Conservation (phyloP, 129 eudicot genomes). For the Artemisia annua region DNA sequence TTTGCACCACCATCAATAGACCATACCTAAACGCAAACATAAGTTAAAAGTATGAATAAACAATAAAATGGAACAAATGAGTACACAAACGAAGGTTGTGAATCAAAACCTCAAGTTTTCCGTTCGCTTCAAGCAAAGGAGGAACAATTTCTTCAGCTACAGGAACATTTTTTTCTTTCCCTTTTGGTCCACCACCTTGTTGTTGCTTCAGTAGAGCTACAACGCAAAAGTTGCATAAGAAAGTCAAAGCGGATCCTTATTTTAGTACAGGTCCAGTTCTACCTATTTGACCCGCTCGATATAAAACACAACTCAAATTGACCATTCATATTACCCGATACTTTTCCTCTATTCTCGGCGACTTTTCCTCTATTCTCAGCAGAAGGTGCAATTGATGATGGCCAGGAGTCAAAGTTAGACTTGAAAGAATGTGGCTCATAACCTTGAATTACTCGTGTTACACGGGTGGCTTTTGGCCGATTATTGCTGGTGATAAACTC, state of each 20-base stretch:
- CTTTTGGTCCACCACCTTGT: slow-evolving; percentile 87
- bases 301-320: background rate
- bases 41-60: background rate
- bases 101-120: slow-evolving; percentile 76
- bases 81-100: background rate
- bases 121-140: slow-evolving; percentile 87
- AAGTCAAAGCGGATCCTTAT: background rate
- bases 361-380: slow-evolving; percentile 96
- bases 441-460: slow-evolving; percentile 92
- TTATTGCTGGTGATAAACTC: slow-evolving; percentile 70
- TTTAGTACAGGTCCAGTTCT: background rate
- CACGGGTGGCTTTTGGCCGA: slow-evolving; percentile 88
- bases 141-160: slow-evolving; percentile 83
- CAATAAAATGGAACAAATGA: background rate
- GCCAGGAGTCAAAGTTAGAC: slow-evolving; percentile 98
- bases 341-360: slow-evolving; percentile 93
- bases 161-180: slow-evolving; percentile 65
- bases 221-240: slow-evolving; percentile 4
- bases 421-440: slow-evolving; percentile 89
- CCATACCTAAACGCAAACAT: slow-evolving; percentile 69
- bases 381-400: slow-evolving; percentile 77
- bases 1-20: slow-evolving; percentile 77
- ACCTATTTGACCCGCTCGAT: background rate
- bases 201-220: slow-evolving; percentile 95
- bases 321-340: slow-evolving; percentile 58